Conservation (phyloP, 2,329 filamentous ascomycete species). For the Xylaria arbuscula region DNA sequence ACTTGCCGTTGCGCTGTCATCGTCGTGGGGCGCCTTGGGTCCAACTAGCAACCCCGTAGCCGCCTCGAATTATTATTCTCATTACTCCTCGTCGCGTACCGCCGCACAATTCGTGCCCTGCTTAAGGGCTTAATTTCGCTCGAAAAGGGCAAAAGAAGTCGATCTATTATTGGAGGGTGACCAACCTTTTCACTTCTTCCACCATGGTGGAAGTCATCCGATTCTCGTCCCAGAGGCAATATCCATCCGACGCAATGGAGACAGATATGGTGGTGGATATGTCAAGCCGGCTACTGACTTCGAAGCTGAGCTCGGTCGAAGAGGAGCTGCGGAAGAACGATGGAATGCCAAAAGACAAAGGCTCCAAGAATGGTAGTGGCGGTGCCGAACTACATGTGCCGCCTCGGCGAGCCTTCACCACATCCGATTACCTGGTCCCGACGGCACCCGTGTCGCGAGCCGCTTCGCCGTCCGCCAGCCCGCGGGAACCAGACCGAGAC, state of each 20-base stretch:
- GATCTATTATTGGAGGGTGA: not conserved
- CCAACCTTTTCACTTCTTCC: slow-evolving; percentile 5
- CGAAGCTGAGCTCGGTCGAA: slow-evolving; percentile 44
- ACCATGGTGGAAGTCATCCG: slow-evolving; percentile 50
- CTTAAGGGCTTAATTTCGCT: slow-evolving; percentile 22
- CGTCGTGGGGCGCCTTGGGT: slow-evolving; percentile 33
- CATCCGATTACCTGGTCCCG: slow-evolving; percentile 45
- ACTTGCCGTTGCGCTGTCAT: slow-evolving; percentile 9
- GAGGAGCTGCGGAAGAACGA: slow-evolving; percentile 26
- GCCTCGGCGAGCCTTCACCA: slow-evolving; percentile 49
- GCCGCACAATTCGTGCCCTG: slow-evolving; percentile 27
- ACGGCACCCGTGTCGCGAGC: slow-evolving; percentile 39
- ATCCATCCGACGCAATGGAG: slow-evolving; percentile 41
- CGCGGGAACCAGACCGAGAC: slow-evolving; percentile 40
- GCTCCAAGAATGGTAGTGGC: slow-evolving; percentile 23
- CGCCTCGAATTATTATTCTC: slow-evolving; percentile 22
- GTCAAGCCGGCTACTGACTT: slow-evolving; percentile 44
- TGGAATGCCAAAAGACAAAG: slow-evolving; percentile 4
- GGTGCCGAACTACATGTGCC: slow-evolving; percentile 32
- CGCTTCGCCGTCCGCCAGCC: slow-evolving; percentile 41
- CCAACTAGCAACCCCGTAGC: slow-evolving; percentile 29
- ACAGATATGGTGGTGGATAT: slow-evolving; percentile 47
- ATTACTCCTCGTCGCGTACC: slow-evolving; percentile 19
- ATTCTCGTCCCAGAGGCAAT: slow-evolving; percentile 42
- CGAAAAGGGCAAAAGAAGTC: slow-evolving; percentile 24